These are phyloP conservation scores for Nemania abortiva DNA, from an alignment of 2,329 filamentous ascomycete genomes.

Conservation along the genomic window DNA sequence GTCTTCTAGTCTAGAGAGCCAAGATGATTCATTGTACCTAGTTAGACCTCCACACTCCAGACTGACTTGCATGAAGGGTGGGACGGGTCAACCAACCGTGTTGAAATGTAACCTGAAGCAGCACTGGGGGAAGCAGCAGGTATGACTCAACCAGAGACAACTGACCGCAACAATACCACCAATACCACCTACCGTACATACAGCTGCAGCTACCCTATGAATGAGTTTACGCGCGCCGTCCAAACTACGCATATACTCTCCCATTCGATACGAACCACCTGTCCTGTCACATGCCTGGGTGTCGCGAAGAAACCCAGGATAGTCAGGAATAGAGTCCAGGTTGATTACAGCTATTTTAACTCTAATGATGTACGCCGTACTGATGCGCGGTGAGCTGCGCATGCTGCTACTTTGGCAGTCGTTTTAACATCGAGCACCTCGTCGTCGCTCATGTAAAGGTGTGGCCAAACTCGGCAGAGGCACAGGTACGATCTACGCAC, in stretches of 20 bases:
- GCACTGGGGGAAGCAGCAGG: conserved; percentile 22
- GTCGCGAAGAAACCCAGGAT: conserved; percentile 8
- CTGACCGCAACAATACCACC: conserved; percentile 23
- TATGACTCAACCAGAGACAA: conserved; percentile 37
- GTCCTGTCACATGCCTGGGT: conserved; percentile 12
- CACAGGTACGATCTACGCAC: neutral
- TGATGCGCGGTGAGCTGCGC: conserved; percentile 13
- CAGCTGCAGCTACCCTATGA: conserved; percentile 18
- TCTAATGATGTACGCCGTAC: conserved; percentile 1
- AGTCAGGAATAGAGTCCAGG: neutral
- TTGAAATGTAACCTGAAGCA: conserved; percentile 26
- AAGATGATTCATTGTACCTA: conserved; percentile 9
- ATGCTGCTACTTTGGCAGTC: neutral
- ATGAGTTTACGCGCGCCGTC: neutral
- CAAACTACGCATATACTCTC: neutral
- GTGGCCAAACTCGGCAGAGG: neutral
- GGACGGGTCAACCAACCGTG: conserved; percentile 19
- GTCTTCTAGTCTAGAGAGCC: neutral
- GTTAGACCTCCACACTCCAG: conserved; percentile 6
- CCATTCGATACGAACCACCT: neutral
- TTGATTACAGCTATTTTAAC: neutral
- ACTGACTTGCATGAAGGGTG: conserved; percentile 19
- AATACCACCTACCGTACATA: conserved; percentile 1
- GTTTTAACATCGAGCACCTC: neutral
- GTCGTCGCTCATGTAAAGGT: neutral